Conservation (phyloP, 192 early-diverging fungal species). For the Backusella australiensis region DNA sequence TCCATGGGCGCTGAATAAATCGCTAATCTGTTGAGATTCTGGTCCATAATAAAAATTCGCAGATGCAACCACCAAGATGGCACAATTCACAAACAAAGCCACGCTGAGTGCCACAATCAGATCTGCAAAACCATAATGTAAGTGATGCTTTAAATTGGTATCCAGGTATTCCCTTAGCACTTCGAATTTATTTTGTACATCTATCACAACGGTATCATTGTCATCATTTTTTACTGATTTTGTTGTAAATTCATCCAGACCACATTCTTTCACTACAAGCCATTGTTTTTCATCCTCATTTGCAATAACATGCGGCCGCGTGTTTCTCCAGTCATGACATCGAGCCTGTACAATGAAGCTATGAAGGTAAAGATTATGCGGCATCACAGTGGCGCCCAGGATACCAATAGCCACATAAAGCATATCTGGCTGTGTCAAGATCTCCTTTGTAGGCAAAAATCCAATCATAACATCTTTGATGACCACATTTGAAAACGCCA, state of each 20-base stretch:
- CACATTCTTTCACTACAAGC: background rate
- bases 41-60: conserved; percentile 64
- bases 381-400: conserved; percentile 73
- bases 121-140: conserved; percentile 59
- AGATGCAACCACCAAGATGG: conserved; percentile 76
- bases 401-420: conserved; percentile 78
- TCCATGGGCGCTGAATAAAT: conserved; percentile 64
- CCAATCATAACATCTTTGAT: conserved; percentile 60
- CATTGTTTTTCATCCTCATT: background rate
- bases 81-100: conserved; percentile 74
- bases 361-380: conserved; percentile 82
- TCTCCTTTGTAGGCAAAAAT: conserved; percentile 52
- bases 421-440: conserved; percentile 55
- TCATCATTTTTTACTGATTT: background rate
- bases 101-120: conserved; percentile 64
- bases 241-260: background rate
- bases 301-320: conserved; percentile 5
- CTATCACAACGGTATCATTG: background rate
- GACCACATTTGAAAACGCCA: conserved; percentile 56
- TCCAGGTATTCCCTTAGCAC: conserved; percentile 15
- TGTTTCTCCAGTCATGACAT: conserved; percentile 24
- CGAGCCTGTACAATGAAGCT: conserved; percentile 74
- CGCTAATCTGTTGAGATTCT: conserved; percentile 43
- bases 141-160: background rate
- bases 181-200: background rate